Evolutionary conservation across 2,329 filamentous ascomycete genomes (phyloP).

Genomic region (Orbilia ellipsospora): DNA sequence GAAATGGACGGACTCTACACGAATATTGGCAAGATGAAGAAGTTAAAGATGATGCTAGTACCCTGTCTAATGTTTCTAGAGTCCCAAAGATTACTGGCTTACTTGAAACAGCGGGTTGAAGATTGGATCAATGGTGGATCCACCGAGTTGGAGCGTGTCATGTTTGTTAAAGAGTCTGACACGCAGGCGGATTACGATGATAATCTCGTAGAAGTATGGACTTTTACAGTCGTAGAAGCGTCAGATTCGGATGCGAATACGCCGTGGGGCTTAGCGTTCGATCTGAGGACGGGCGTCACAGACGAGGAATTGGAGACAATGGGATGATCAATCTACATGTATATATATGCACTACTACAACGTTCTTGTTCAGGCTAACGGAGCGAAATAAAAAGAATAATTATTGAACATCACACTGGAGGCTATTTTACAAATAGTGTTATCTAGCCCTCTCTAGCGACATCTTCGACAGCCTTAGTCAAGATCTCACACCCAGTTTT

Average conservation of each 20-base stretch:
- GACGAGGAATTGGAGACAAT: slow-evolving; percentile 10
- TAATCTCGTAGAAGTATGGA: background rate
- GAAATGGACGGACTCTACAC: slow-evolving; percentile 11
- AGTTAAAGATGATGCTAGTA: slow-evolving; percentile 13
- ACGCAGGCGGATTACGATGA: background rate
- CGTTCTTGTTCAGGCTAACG: slow-evolving; percentile 1
- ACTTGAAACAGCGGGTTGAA: slow-evolving; percentile 12
- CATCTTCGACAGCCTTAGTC: slow-evolving; percentile 61
- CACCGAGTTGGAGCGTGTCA: slow-evolving; percentile 16
- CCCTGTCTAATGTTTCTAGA: slow-evolving; percentile 10
- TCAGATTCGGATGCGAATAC: background rate
- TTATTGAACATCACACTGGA: background rate
- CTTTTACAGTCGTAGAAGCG: background rate
- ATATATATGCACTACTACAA: slow-evolving; percentile 1
- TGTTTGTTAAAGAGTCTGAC: slow-evolving; percentile 28
- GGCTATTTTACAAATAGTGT: slow-evolving; percentile 15
- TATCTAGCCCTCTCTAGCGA: slow-evolving; percentile 59
- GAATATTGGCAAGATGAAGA: slow-evolving; percentile 13
- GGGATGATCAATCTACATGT: background rate
- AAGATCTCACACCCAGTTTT: slow-evolving; percentile 61
- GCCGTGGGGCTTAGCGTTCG: background rate
- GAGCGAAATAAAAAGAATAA: background rate
- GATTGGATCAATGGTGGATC: slow-evolving; percentile 18
- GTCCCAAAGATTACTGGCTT: background rate
- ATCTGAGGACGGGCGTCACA: background rate